A percentile compares a stretch with the other conserved stretches of the same genome.
phyloP scores from a whole-genome alignment of 352 stramenopile species.

The Labyrinthula sp. region DNA sequence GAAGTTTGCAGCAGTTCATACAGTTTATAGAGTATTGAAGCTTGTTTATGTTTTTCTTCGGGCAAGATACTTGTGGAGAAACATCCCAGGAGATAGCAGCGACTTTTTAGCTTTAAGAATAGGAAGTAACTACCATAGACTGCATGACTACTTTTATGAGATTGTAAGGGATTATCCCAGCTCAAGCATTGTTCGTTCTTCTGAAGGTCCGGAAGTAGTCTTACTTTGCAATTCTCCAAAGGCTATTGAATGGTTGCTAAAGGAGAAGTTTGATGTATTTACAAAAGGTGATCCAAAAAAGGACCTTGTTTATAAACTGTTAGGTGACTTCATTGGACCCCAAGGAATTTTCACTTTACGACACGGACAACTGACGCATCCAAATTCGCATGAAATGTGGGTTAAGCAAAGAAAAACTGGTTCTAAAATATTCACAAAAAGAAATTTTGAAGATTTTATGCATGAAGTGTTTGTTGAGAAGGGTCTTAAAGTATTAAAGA shows the following conservation, averaged over 20 bases:
- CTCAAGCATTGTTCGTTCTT: neutral
- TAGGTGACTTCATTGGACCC: constrained; percentile 5
- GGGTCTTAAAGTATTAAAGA: constrained; percentile 1
- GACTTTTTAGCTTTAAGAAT: too few species aligned
- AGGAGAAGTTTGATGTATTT: constrained; percentile 4
- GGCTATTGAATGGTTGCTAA: constrained; percentile 21
- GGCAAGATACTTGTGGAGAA: too few species aligned
- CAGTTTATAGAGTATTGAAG: too few species aligned
- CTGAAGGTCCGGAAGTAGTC: neutral
- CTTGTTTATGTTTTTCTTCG: too few species aligned
- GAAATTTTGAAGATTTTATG: constrained; percentile 26
- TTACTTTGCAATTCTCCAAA: constrained; percentile 1
- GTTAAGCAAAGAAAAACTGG: constrained; percentile 15
- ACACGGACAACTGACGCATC: constrained; percentile 3
- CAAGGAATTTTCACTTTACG: constrained; percentile 18
- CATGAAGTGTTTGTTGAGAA: constrained; percentile 7
- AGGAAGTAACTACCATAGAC: neutral
- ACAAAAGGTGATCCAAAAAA: constrained; percentile 8
- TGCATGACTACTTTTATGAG: constrained; percentile 13
- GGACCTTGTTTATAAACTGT: neutral
- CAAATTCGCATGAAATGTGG: constrained; percentile 6
- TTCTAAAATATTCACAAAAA: constrained; percentile 22
- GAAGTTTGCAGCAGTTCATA: too few species aligned
- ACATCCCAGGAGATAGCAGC: too few species aligned
- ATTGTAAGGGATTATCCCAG: neutral